phyloP scores from a whole-genome alignment of 2,329 filamentous ascomycete species.

The Colletotrichum coccodes region DNA sequence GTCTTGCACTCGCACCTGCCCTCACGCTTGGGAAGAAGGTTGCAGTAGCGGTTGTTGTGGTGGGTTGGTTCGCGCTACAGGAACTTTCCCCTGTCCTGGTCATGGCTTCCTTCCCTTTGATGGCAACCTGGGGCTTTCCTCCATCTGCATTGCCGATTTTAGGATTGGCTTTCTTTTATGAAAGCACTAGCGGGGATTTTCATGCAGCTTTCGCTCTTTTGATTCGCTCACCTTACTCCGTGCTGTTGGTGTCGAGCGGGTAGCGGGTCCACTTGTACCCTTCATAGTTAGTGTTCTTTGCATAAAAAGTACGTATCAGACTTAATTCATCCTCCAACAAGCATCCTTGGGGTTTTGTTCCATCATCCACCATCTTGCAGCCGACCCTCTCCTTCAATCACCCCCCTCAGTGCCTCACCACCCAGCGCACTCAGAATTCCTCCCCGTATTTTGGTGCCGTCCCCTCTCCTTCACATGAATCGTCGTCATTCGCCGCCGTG shows the following conservation, averaged over 20 bases:
- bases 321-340: background rate
- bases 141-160: constrained; percentile 9
- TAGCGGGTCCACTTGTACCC: constrained; percentile 1
- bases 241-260: constrained; percentile 8
- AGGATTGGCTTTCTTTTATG: constrained; percentile 6
- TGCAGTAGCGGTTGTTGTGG: constrained; percentile 30
- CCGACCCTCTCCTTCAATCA: background rate
- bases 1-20: background rate
- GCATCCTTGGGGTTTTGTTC: background rate
- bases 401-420: background rate
- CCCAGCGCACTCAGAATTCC: background rate
- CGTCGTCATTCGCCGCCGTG: constrained; percentile 3
- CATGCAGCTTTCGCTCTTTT: background rate
- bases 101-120: background rate
- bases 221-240: constrained; percentile 13
- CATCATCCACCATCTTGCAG: background rate
- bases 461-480: constrained; percentile 20
- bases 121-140: background rate
- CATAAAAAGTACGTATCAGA: constrained; percentile 4
- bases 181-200: constrained; percentile 15
- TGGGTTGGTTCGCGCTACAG: constrained; percentile 25
- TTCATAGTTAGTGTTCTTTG: constrained; percentile 11
- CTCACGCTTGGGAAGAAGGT: constrained; percentile 28
- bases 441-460: background rate
- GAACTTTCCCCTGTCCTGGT: background rate